phyloP scores from a whole-genome alignment of 1,139 yeast species.

The Hemisphaericaspora subhashii region DNA sequence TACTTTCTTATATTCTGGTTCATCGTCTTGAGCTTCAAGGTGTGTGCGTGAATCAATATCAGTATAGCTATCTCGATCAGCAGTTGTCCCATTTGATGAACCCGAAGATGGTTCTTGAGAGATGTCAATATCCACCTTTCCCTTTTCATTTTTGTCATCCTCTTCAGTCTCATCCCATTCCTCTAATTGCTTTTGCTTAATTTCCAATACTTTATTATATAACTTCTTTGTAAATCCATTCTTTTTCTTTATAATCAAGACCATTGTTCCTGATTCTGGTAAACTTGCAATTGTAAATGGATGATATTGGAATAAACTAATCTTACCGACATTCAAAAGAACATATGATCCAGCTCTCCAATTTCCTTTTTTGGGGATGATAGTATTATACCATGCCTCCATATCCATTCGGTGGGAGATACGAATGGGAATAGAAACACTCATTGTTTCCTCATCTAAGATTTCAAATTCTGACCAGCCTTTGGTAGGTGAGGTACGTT shows the following conservation, averaged over 20 bases:
- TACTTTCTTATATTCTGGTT: slow-evolving; percentile 10
- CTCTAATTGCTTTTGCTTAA: slow-evolving; percentile 16
- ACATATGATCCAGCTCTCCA: slow-evolving; percentile 55
- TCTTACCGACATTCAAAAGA: slow-evolving; percentile 38
- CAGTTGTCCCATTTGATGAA: background rate
- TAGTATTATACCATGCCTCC: slow-evolving; percentile 28
- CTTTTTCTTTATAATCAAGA: slow-evolving; percentile 38
- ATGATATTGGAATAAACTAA: slow-evolving; percentile 41
- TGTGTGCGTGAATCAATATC: background rate
- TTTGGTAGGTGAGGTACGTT: slow-evolving; percentile 37
- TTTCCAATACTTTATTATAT: slow-evolving; percentile 18
- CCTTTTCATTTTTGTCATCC: background rate
- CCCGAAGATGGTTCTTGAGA: background rate
- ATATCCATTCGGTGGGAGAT: slow-evolving; percentile 17
- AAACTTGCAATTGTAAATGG: slow-evolving; percentile 49
- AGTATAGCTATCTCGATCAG: background rate
- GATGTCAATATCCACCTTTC: background rate
- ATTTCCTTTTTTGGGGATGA: slow-evolving; percentile 38
- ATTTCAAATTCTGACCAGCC: slow-evolving; percentile 40
- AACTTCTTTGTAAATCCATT: slow-evolving; percentile 47
- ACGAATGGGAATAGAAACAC: slow-evolving; percentile 36
- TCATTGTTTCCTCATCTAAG: slow-evolving; percentile 43
- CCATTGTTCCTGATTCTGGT: slow-evolving; percentile 37
- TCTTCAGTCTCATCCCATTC: slow-evolving; percentile 5
- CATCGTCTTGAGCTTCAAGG: background rate